Conservation (phyloP, 805 yeast species). For the Martiniozyma abietophila region DNA sequence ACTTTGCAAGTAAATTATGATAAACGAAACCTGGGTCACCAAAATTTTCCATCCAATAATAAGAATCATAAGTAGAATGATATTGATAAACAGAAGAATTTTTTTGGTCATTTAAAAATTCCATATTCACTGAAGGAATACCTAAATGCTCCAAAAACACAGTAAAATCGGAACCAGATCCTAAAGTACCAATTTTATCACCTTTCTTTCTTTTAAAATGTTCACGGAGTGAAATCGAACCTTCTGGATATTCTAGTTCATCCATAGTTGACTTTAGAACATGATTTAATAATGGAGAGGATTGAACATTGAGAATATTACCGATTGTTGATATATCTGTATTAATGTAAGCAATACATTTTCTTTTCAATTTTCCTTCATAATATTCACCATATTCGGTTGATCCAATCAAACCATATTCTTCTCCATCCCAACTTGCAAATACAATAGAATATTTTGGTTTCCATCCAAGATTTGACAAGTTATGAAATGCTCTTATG, state of each 20-base stretch:
- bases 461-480: slow-evolving; percentile 53
- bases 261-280: slow-evolving; percentile 37
- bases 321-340: slow-evolving; percentile 62
- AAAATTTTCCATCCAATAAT: slow-evolving; percentile 54
- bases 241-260: slow-evolving; percentile 37
- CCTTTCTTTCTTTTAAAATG: slow-evolving; percentile 27
- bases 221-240: slow-evolving; percentile 25
- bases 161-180: slow-evolving; percentile 67
- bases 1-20: slow-evolving; percentile 49
- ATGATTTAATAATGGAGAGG: slow-evolving; percentile 51
- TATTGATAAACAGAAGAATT: slow-evolving; percentile 61
- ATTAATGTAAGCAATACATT: slow-evolving; percentile 60
- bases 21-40: slow-evolving; percentile 55
- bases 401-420: slow-evolving; percentile 63
- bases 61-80: slow-evolving; percentile 69
- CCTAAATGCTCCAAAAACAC: slow-evolving; percentile 53
- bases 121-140: slow-evolving; percentile 51
- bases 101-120: slow-evolving; percentile 33
- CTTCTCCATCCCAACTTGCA: slow-evolving; percentile 80
- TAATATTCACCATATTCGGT: slow-evolving; percentile 69
- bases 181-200: slow-evolving; percentile 37
- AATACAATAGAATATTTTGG: slow-evolving; percentile 63
- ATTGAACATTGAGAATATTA: slow-evolving; percentile 35
- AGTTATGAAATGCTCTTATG: slow-evolving; percentile 46
- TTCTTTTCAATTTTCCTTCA: slow-evolving; percentile 33